Evolutionary conservation across 164 flowering plant species (phyloP).

Genomic region (Akebia trifoliata): DNA sequence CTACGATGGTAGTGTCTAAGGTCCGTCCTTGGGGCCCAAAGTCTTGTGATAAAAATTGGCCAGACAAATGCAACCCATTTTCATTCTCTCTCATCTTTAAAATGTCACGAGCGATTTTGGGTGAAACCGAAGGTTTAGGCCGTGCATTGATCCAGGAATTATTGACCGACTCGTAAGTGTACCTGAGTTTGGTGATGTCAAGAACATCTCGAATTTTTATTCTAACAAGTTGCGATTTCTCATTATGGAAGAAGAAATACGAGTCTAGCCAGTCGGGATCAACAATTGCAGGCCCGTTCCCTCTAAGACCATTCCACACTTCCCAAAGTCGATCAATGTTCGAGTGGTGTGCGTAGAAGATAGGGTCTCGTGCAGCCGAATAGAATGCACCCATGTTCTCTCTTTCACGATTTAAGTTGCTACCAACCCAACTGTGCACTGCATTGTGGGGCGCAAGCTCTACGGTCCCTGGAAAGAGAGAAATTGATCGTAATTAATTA

Average conservation of each 20-base stretch:
- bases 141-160: slow-evolving; percentile 26
- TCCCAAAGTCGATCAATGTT: slow-evolving; percentile 30
- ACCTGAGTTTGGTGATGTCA: slow-evolving; percentile 21
- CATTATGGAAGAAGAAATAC: slow-evolving; percentile 24
- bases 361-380: slow-evolving; percentile 24
- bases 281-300: slow-evolving; percentile 4
- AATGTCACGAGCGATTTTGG: slow-evolving; percentile 20
- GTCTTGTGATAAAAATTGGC: background rate
- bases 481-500: too few relatives aligned
- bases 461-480: slow-evolving; percentile 25
- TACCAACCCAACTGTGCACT: slow-evolving; percentile 25
- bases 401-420: slow-evolving; percentile 17
- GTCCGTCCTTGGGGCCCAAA: slow-evolving; percentile 18
- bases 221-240: slow-evolving; percentile 19
- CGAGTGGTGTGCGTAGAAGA: slow-evolving; percentile 26
- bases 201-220: slow-evolving; percentile 20
- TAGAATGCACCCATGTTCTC: slow-evolving; percentile 27
- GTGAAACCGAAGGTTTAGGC: slow-evolving; percentile 25
- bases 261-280: slow-evolving; percentile 27
- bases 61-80: background rate
- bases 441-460: slow-evolving; percentile 30
- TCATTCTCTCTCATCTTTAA: slow-evolving; percentile 13
- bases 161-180: slow-evolving; percentile 14
- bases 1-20: slow-evolving; percentile 14
- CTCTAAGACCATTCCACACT: slow-evolving; percentile 14